Base-by-base conservation (phyloP, 768 basidiomycete genomes). In the Agrocybe chaxingu region DNA sequence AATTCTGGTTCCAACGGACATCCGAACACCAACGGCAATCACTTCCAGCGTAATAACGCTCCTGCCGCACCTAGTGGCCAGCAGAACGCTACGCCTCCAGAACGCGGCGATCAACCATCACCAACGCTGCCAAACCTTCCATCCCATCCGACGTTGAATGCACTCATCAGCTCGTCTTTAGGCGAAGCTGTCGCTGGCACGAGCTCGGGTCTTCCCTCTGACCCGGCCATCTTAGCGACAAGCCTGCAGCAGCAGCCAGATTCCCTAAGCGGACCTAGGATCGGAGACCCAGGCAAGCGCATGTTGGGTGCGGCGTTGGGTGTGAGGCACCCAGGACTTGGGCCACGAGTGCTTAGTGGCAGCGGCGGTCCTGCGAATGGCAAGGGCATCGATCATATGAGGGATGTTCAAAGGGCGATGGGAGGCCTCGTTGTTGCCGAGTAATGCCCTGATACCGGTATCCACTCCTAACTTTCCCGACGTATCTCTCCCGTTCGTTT, bases 241-340 rank as follows among this genome's bases (percentile, higher is more conserved):
- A 80, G 80, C 60, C 63, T 80, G 57, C 77, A 78, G 41, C 66
- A 75, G 50, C 65, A 61, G n/a, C 59, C 58, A 36, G 66, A 66
- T 38, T 47, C 62, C 8, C 50, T 62, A n/a, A 65, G 70, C 31
- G 84, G 83, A n/a, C 89, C 89, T 16, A 80, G 85, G 61, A 91
- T 93, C 58, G 91, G 91, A 33, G 89, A 93, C 66, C 88, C 91
- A 31, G 91, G 88, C 36, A 90, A 89, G 72, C 77, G 91, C 61
- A 93, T 93, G 90, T 76, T 93, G 18, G 92, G 89, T 37, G 85
- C 86, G 47, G 90, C 90, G 31, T 73, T 93, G 50, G 92, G 91
- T 40, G 78, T 92, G 53, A 79, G 90, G 68, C 89, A 91, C 68
- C 91, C 91, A 30, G 77, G 78, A 35, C 71, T 91, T 51, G 79